Percentiles rank a stretch among this genome's conserved stretches.
Conservation (phyloP, 768 basidiomycete genomes). For the Xerocomus spinulosus region DNA sequence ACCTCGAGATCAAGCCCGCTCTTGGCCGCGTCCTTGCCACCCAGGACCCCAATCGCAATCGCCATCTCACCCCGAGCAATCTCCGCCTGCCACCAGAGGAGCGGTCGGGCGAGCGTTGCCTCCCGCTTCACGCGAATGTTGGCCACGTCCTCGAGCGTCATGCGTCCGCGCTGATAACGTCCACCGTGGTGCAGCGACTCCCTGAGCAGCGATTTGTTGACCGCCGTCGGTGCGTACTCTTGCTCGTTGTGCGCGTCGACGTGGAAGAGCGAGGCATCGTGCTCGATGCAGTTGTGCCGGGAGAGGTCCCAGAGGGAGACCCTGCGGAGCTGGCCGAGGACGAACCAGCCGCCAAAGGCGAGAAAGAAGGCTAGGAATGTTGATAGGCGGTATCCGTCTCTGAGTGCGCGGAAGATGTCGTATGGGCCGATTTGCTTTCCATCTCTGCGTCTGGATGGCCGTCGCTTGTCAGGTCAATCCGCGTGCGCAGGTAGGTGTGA, state of each 20-base stretch:
- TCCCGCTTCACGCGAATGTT: conserved; percentile 51
- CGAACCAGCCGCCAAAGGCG: conserved; percentile 42
- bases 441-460: conserved; percentile 40
- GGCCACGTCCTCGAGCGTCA: conserved; percentile 38
- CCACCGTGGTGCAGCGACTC: conserved; percentile 36
- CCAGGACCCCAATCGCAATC: conserved; percentile 50
- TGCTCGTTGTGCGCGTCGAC: conserved; percentile 37
- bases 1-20: conserved; percentile 44
- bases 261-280: conserved; percentile 59
- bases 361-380: conserved; percentile 44
- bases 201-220: conserved; percentile 39
- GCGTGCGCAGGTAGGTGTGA: conserved; percentile 6
- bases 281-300: conserved; percentile 50
- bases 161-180: conserved; percentile 23
- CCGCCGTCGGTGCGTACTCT: conserved; percentile 43
- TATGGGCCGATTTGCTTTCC: conserved; percentile 44
- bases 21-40: conserved; percentile 32
- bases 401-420: conserved; percentile 40
- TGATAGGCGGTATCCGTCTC: conserved; percentile 49
- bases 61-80: conserved; percentile 67
- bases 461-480: neutral
- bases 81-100: conserved; percentile 47
- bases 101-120: conserved; percentile 28
- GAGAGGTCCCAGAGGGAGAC: conserved; percentile 39
- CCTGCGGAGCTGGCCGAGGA: conserved; percentile 36